Evolutionary conservation across 106 monocot genomes (phyloP), one percentile per base, ranked within the genome.

Genomic region (Allium sativum): DNA sequence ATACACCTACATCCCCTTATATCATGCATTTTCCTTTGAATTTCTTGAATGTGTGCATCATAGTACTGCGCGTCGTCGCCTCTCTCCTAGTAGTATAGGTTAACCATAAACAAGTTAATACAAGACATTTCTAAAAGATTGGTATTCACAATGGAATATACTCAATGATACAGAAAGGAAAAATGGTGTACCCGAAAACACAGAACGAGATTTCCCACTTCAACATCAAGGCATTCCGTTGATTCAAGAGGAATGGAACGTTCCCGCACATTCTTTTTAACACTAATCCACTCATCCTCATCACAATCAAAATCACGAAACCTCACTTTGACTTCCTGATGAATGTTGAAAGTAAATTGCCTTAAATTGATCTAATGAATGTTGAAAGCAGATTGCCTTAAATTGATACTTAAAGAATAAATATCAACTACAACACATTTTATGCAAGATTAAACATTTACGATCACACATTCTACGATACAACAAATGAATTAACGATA

Each of bases 271-370:
- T 69, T 74, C 55, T 76, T 73, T 44, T 77, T 81, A 40, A 83
- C 75, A 73, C 80, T 76, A 15, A 92, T 73, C 91, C 91, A 92
- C 68, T 92, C 91, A 60, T 92, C 86, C 44, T 87, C 78, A 1
- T 92, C 91, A 13, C 82, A 65, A 45, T 76, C 81, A 83, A 78
- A 87, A 12, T 76, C 80, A 61, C 72, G 45, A 61, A 68, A 87
- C 55, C 86, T 83, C 40, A 87, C 91, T 44, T 68, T 77, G 19
- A 81, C 83, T 76, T 92, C 91, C 91, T 92, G 64, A 19, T 75
- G 62, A 17, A n/a, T n/a, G n/a, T 31, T 31, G 31, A 31, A 31
- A 31, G 31, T 3, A 31, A 31, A 31, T 31, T 31, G 31, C 31
- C 31, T 31, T 31, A 31, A 31, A 31, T 31, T 5, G 31, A 31